Percentiles rank a stretch among this genome's conserved stretches.
phyloP scores from a whole-genome alignment of 164 flowering plant genomes.

The Berberis vulgaris region DNA sequence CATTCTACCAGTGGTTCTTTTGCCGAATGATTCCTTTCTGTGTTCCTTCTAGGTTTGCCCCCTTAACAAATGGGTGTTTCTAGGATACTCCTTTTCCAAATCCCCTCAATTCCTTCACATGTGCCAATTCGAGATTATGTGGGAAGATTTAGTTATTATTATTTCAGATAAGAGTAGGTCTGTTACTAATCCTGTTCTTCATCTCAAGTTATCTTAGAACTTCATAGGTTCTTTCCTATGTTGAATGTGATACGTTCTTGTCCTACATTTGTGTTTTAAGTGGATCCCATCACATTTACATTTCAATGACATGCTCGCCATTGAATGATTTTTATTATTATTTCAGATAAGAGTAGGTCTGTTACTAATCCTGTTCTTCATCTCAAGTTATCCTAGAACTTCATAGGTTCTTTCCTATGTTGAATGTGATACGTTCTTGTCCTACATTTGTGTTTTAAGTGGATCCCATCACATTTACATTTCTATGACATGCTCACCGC shows the following conservation, averaged over 20 bases:
- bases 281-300: conserved; percentile 1
- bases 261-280: neutral
- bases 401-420: conserved; percentile 28
- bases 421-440: conserved; percentile 9
- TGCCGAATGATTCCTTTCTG: conserved; percentile 12
- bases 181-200: conserved; percentile 17
- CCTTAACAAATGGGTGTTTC: conserved; percentile 13
- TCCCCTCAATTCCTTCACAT: conserved; percentile 4
- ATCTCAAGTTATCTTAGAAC: conserved; percentile 23
- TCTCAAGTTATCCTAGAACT: conserved; percentile 21
- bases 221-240: conserved; percentile 29
- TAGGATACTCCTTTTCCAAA: conserved; percentile 2
- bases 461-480: neutral
- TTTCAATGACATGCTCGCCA: neutral
- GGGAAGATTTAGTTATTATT: neutral
- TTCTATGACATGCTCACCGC: conserved; percentile 1
- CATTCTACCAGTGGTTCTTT: conserved; percentile 10
- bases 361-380: conserved; percentile 15
- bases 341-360: conserved; percentile 9
- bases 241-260: conserved; percentile 9
- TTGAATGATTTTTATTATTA: too few relatives aligned
- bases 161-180: conserved; percentile 10
- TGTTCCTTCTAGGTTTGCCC: conserved; percentile 22
- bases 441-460: neutral
- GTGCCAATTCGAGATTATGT: conserved; percentile 9